Conservation (phyloP, 129 eudicot genomes). For the Lactuca sativa region DNA sequence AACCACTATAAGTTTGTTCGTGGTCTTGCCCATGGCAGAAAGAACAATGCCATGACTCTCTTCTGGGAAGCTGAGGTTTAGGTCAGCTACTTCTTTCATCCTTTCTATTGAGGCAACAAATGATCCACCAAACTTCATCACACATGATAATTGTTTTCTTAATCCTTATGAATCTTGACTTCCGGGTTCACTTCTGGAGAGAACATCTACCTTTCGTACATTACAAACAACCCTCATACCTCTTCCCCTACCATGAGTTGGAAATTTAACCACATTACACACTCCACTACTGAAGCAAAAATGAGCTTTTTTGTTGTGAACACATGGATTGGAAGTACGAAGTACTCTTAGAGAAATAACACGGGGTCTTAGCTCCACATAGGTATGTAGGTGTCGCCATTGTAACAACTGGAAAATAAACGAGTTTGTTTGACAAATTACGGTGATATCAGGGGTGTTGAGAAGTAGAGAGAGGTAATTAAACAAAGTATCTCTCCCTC, state of each 20-base stretch:
- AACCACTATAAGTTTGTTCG: conserved; percentile 77
- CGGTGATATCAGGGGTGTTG: neutral
- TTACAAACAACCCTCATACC: conserved; percentile 40
- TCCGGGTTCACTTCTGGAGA: conserved; percentile 46
- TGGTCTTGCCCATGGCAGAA: conserved; percentile 98
- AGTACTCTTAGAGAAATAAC: conserved; percentile 22
- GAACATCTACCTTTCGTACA: conserved; percentile 36
- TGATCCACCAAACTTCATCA: conserved; percentile 99
- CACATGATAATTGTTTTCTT: conserved; percentile 55
- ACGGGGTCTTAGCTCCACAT: conserved; percentile 34
- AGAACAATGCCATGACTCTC: conserved; percentile 87
- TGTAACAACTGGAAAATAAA: neutral
- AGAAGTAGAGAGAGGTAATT: conserved; percentile 40
- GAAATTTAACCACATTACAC: conserved; percentile 2
- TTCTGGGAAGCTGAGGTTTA: conserved; percentile 78
- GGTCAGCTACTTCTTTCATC: conserved; percentile 90
- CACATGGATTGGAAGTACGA: conserved; percentile 30
- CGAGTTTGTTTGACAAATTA: conserved; percentile 30
- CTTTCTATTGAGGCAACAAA: conserved; percentile 88
- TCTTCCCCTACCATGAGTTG: conserved; percentile 10
- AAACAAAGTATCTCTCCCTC: conserved; percentile 33
- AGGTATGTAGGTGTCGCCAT: conserved; percentile 41
- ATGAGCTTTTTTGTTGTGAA: conserved; percentile 17
- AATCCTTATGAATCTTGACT: conserved; percentile 38
- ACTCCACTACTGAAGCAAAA: conserved; percentile 21